phyloP scores from a whole-genome alignment of 495 filamentous ascomycete genomes.

The Podospora anserina region DNA sequence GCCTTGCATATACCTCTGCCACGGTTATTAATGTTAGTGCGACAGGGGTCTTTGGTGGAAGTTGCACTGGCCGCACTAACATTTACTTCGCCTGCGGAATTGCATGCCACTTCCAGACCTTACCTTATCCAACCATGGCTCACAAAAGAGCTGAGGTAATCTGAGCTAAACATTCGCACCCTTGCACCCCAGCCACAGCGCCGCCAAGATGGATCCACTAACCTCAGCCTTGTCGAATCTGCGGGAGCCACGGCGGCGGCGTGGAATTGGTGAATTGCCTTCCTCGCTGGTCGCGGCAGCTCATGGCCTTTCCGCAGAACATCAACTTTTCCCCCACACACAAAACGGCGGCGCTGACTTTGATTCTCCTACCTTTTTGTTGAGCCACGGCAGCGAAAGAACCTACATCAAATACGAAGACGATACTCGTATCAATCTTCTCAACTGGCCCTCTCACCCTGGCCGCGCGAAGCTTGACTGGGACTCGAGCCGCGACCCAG shows the following conservation, averaged over 20 bases:
- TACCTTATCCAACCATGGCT: constrained; percentile 12
- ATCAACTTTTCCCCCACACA: not conserved
- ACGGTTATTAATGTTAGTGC: too few species aligned
- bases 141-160: not conserved
- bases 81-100: too few species aligned
- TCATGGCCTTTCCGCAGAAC: not conserved
- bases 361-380: not conserved
- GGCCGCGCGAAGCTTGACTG: not conserved
- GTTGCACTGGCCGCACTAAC: too few species aligned
- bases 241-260: not conserved
- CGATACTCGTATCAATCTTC: not conserved
- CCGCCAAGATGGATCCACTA: not conserved
- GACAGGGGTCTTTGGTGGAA: too few species aligned
- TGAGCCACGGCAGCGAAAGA: not conserved
- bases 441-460: not conserved
- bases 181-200: not conserved
- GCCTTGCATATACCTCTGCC: not conserved
- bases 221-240: not conserved
- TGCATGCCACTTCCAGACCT: not conserved
- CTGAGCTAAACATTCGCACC: not conserved
- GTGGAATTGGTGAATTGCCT: not conserved
- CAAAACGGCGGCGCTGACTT: not conserved
- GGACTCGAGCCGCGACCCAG: not conserved
- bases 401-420: too few species aligned
- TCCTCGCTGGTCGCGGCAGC: not conserved